phyloP scores from a whole-genome alignment of 129 eudicot species.

The Centrapalus pauciflorus region DNA sequence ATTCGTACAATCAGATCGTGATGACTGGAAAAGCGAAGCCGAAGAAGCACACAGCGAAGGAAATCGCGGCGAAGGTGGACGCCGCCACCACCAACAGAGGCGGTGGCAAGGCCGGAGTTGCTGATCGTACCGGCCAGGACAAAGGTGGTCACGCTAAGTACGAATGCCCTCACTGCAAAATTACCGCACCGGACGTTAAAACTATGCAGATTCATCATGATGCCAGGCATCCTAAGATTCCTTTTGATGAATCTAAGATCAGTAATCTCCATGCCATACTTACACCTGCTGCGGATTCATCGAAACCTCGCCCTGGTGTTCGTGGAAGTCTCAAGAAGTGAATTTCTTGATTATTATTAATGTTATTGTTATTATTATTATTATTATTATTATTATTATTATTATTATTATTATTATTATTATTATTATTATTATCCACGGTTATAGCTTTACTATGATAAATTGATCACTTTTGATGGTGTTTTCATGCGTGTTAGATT shows the following conservation, averaged over 20 bases:
- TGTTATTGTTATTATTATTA: too few relatives aligned
- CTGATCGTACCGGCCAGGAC: conserved; percentile 63
- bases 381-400: too few relatives aligned
- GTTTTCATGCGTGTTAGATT: background rate
- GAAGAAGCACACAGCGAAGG: conserved; percentile 77
- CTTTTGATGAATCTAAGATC: conserved; percentile 73
- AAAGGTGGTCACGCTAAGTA: conserved; percentile 92
- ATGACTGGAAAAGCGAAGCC: conserved; percentile 78
- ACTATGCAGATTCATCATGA: conserved; percentile 98
- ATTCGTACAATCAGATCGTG: background rate
- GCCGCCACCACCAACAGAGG: conserved; percentile 79
- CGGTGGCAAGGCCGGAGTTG: conserved; percentile 86
- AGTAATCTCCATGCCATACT: conserved; percentile 56
- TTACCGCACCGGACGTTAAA: conserved; percentile 79
- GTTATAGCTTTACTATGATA: background rate
- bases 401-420: too few relatives aligned
- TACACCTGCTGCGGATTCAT: conserved; percentile 14
- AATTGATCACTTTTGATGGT: background rate
- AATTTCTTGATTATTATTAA: too few relatives aligned
- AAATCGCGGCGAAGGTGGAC: conserved; percentile 55
- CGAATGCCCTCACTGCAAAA: conserved; percentile 87
- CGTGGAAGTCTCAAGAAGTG: conserved; percentile 93
- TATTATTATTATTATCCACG: background rate
- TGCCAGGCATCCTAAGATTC: conserved; percentile 76
- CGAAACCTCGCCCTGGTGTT: conserved; percentile 53